Evolutionary conservation across 768 basidiomycete species (phyloP).

Genomic region (Omphalotus guepiniiformis): DNA sequence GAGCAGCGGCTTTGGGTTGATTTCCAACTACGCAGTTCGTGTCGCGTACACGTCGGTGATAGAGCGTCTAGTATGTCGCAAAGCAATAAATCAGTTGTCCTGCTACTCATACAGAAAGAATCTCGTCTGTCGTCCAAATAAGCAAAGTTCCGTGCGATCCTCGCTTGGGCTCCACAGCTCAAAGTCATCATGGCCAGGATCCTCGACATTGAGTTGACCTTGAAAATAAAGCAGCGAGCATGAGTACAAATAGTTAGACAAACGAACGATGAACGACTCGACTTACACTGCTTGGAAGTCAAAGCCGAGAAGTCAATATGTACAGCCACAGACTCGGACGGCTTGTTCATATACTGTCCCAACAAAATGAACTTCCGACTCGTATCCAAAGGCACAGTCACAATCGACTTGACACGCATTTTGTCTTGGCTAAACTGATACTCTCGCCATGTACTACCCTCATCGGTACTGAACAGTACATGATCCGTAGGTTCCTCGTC

Average conservation of each 20-base stretch:
- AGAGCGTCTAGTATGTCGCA: constrained; percentile 58
- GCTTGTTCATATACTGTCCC: constrained; percentile 52
- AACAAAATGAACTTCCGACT: constrained; percentile 88
- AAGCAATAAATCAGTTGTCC: not conserved
- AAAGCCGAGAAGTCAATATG: constrained; percentile 88
- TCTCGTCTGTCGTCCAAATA: constrained; percentile 86
- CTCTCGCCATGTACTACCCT: constrained; percentile 84
- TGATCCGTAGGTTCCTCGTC: constrained; percentile 93
- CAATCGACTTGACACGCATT: constrained; percentile 69
- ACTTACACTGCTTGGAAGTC: constrained; percentile 72
- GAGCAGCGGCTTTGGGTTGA: constrained; percentile 46
- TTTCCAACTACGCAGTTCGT: constrained; percentile 83
- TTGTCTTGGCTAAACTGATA: constrained; percentile 77
- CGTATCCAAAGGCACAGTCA: constrained; percentile 88
- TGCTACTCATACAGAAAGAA: not conserved
- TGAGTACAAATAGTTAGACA: constrained; percentile 8
- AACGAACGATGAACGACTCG: not conserved
- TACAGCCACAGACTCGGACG: constrained; percentile 54
- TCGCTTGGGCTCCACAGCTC: constrained; percentile 96
- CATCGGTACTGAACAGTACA: constrained; percentile 84
- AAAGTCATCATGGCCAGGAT: constrained; percentile 88
- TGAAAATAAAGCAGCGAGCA: constrained; percentile 3
- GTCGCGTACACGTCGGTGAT: constrained; percentile 81
- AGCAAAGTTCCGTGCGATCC: constrained; percentile 78
- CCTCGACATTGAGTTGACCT: constrained; percentile 67